Percentiles rank a stretch among this genome's conserved stretches.
phyloP scores from a whole-genome alignment of 192 early-diverging fungal genomes.

The Chytriomyces sp. region DNA sequence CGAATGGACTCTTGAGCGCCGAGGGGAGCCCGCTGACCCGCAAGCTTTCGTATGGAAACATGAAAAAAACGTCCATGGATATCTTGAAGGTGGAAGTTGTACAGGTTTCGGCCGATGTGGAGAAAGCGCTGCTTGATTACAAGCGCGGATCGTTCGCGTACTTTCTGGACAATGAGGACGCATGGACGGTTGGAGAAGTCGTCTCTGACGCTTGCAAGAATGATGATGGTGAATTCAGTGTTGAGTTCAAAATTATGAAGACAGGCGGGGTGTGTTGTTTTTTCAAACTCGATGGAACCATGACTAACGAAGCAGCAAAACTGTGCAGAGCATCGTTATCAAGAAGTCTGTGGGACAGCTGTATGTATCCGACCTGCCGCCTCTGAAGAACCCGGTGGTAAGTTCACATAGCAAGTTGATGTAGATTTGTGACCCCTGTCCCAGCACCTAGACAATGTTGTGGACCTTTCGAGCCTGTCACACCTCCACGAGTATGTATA shows the following conservation, averaged over 20 bases:
- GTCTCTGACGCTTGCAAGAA: not conserved
- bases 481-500: constrained; percentile 34
- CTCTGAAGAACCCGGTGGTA: constrained; percentile 80
- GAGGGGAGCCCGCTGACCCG: too few relatives aligned
- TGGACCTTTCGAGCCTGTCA: constrained; percentile 29
- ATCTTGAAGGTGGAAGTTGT: too few relatives aligned
- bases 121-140: constrained; percentile 9
- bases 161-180: constrained; percentile 80
- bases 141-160: not conserved
- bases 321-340: constrained; percentile 54
- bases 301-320: not conserved
- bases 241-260: constrained; percentile 53
- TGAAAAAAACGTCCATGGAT: too few relatives aligned
- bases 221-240: not conserved
- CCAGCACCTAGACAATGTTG: constrained; percentile 6
- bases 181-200: constrained; percentile 72
- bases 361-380: constrained; percentile 70
- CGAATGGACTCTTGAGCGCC: too few relatives aligned
- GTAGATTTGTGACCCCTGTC: not conserved
- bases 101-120: not conserved
- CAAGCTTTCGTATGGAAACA: too few relatives aligned
- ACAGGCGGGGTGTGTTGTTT: constrained; percentile 57
- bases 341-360: constrained; percentile 66
- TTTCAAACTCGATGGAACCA: not conserved
- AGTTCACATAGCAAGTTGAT: not conserved